These are phyloP conservation scores for Fusarium domesticum DNA, from an alignment of 2,329 filamentous ascomycete genomes.

Conservation along the genomic window DNA sequence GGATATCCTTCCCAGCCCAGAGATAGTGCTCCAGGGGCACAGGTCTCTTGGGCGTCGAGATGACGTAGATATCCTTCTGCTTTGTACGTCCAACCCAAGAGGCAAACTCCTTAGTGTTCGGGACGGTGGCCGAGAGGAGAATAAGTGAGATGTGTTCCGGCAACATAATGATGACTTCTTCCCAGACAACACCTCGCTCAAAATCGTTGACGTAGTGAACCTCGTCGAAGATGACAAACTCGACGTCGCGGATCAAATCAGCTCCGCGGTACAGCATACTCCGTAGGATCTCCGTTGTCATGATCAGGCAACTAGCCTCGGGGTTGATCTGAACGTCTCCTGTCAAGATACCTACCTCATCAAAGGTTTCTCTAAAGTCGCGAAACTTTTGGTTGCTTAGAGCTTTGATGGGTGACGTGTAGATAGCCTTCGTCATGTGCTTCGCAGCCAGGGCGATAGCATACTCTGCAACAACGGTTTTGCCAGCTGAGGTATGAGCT, in stretches of 20 bases:
- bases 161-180: constrained; percentile 99
- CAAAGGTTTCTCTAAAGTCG: constrained; percentile 85
- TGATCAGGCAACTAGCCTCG: constrained; percentile 96
- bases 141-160: constrained; percentile 96
- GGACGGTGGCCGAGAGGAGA: constrained; percentile 90
- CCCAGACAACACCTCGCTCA: constrained; percentile 96
- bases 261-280: constrained; percentile 98
- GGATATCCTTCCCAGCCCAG: constrained; percentile 88
- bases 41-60: constrained; percentile 92
- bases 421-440: constrained; percentile 99
- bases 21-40: constrained; percentile 94
- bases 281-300: constrained; percentile 96
- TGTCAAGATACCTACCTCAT: constrained; percentile 94
- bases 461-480: constrained; percentile 97
- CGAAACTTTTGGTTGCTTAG: constrained; percentile 98
- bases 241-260: constrained; percentile 92
- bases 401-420: constrained; percentile 97
- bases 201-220: constrained; percentile 98
- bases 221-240: constrained; percentile 98
- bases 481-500: constrained; percentile 94
- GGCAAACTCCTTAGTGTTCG: constrained; percentile 95
- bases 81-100: constrained; percentile 98
- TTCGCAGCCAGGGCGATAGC: constrained; percentile 94
- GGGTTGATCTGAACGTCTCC: constrained; percentile 98
- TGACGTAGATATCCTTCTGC: constrained; percentile 98